Evolutionary conservation across 768 basidiomycete genomes (phyloP), one percentile per base, ranked within the genome.

Genomic region (Tephrocybe sp.): DNA sequence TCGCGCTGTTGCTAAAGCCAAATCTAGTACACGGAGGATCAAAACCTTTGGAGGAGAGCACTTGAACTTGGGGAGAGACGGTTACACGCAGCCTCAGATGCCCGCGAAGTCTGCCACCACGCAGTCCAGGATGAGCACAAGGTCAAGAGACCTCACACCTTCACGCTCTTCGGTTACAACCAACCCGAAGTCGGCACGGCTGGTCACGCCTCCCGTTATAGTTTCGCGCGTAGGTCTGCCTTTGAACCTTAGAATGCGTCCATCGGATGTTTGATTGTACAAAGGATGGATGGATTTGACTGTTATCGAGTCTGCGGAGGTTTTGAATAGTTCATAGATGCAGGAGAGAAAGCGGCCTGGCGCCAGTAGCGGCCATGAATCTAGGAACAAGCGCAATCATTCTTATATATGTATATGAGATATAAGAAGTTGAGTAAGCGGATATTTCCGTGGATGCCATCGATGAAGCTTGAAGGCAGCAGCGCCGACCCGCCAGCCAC

Each of bases 81-180:
- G 51, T 7, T 52, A 46, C 38, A 15, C 44, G 2, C 44, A 46
- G 32, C 51, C 51, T 8, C 51, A 52, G 16, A 46, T 46, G 38
- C 51, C 51, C 11, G 9, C 31, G 21, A 24, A 16, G 27, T 40
- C 51, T 28, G 51, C 44, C 19, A 35, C 40, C 5, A 9, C 21
- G 13, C 32, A 25, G 19, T 9, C 38, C 21, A n/a, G n/a, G n/a
- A n/a, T n/a, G n/a, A n/a, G n/a, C 19, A 18, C n/a, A n/a, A 47
- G 42, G 36, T 48, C 49, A 2, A 43, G 49, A 24, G 41, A 51
- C 15, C 42, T 49, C 11, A 48, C 41, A n/a, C 19, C 47, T 13
- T 51, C 34, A 8, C 21, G n/a, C 3, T 35, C 37, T 31, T 44
- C 42, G 25, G 22, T 47, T 7, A 19, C 28, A n/a, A 45, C 42